phyloP scores from a whole-genome alignment of 768 basidiomycete species.

The Dioszegia crocea region DNA sequence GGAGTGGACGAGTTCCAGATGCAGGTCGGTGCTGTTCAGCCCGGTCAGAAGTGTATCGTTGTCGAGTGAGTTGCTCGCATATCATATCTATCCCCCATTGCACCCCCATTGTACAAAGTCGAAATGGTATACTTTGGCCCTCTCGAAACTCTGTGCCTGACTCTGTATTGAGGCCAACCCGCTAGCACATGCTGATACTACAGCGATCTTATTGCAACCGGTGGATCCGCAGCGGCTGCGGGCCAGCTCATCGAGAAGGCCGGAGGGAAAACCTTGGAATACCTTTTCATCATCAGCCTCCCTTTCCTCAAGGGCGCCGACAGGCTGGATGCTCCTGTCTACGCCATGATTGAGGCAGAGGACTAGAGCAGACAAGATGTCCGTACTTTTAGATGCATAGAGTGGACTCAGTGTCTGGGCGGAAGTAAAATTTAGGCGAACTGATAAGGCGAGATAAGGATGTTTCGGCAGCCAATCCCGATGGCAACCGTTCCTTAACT shows the following conservation, averaged over 20 bases:
- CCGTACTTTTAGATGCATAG: neutral
- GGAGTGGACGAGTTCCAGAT: conserved; percentile 93
- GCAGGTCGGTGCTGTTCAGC: conserved; percentile 76
- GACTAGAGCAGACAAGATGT: conserved; percentile 52
- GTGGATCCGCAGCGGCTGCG: conserved; percentile 89
- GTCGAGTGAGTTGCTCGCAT: conserved; percentile 59
- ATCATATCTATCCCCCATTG: neutral
- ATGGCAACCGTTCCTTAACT: neutral
- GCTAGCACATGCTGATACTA: neutral
- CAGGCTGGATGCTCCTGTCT: conserved; percentile 79
- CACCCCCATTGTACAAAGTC: too few relatives aligned
- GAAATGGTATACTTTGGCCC: too few relatives aligned
- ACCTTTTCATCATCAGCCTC: conserved; percentile 84
- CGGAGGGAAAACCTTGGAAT: conserved; percentile 81
- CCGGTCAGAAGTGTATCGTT: conserved; percentile 77
- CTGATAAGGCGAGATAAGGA: conserved; percentile 9
- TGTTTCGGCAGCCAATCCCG: conserved; percentile 5
- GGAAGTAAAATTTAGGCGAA: neutral
- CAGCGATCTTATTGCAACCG: conserved; percentile 87
- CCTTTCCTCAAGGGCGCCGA: conserved; percentile 56
- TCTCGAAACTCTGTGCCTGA: too few relatives aligned
- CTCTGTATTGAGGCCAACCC: neutral
- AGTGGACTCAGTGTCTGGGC: neutral
- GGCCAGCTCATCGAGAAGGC: conserved; percentile 78
- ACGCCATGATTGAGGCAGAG: conserved; percentile 77